These are phyloP conservation scores for Microglena sp. DNA, from an alignment of 139 green algal genomes.

Conservation along the genomic window DNA sequence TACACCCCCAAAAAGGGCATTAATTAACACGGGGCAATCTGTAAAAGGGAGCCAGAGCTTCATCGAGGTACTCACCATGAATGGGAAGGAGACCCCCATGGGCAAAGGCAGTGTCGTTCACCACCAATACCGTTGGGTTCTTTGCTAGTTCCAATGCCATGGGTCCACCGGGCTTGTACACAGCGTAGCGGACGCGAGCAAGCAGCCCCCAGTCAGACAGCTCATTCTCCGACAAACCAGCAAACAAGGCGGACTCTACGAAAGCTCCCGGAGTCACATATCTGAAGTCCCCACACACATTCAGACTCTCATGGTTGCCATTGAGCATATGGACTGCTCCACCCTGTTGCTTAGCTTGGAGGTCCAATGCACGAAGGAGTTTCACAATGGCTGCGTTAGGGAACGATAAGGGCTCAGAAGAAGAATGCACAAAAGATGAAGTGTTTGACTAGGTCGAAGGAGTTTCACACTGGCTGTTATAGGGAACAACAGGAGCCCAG, in stretches of 20 bases:
- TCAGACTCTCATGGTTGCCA: no score
- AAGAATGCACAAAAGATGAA: no score
- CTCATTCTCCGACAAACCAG: conserved; percentile 52
- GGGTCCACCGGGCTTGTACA: conserved; percentile 71
- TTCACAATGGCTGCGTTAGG: conserved; percentile 78
- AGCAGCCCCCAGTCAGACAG: conserved; percentile 38
- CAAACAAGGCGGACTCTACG: conserved; percentile 64
- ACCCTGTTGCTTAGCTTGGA: conserved; percentile 58
- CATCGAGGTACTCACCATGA: conserved; percentile 72
- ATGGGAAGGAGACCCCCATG: conserved; percentile 79
- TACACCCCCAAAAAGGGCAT: no score
- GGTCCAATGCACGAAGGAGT: conserved; percentile 67
- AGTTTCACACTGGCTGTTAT: no score
- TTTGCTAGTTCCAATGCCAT: conserved; percentile 72
- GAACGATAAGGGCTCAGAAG: no score
- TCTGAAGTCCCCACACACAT: conserved; percentile 26
- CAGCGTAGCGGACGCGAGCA: conserved; percentile 34
- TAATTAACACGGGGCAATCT: no score
- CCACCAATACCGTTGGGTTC: conserved; percentile 81
- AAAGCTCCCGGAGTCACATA: conserved; percentile 82
- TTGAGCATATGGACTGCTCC: conserved; percentile 81
- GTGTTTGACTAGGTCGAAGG: no score
- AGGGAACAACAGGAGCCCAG: no score
- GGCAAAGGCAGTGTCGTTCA: conserved; percentile 88
- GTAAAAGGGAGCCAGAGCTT: no score